A percentile compares a stretch with the other conserved stretches of the same genome.
phyloP scores from a whole-genome alignment of 2,329 filamentous ascomycete species.

The Penicillium vulpinum region DNA sequence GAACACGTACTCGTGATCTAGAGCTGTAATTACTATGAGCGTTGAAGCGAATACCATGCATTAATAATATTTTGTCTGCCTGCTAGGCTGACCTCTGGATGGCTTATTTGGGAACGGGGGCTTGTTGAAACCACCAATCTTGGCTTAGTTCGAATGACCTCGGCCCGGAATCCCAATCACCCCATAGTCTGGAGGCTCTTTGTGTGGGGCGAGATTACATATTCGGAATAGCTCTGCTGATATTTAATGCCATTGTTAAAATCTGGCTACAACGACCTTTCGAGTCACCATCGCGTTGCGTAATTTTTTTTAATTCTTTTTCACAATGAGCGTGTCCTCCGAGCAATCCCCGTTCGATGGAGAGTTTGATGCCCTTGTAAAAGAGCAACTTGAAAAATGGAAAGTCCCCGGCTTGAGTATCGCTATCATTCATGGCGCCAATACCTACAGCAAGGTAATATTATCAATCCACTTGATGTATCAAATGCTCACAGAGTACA shows the following conservation, averaged over 20 bases:
- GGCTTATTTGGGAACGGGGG: background rate
- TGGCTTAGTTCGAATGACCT: background rate
- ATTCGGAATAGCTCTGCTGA: background rate
- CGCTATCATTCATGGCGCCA: constrained; percentile 25
- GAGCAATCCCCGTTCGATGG: background rate
- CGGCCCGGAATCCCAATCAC: background rate
- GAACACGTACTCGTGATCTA: constrained; percentile 12
- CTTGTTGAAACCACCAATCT: background rate
- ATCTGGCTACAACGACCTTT: background rate
- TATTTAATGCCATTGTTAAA: background rate
- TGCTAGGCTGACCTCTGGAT: background rate
- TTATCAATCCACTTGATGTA: background rate
- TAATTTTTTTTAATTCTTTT: too few relatives aligned
- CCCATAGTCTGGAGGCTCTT: background rate
- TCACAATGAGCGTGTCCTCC: background rate
- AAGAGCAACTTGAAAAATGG: constrained; percentile 24
- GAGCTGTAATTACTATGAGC: background rate
- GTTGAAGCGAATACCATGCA: background rate
- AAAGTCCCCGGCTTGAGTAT: constrained; percentile 32
- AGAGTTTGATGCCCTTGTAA: constrained; percentile 21
- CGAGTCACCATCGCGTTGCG: background rate
- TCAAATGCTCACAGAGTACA: constrained; percentile 1
- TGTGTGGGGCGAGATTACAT: background rate
- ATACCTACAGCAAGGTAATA: constrained; percentile 28
- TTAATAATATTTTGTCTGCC: background rate